Conservation (phyloP, 2,329 filamentous ascomycete genomes). For the Lojkania enalia region DNA sequence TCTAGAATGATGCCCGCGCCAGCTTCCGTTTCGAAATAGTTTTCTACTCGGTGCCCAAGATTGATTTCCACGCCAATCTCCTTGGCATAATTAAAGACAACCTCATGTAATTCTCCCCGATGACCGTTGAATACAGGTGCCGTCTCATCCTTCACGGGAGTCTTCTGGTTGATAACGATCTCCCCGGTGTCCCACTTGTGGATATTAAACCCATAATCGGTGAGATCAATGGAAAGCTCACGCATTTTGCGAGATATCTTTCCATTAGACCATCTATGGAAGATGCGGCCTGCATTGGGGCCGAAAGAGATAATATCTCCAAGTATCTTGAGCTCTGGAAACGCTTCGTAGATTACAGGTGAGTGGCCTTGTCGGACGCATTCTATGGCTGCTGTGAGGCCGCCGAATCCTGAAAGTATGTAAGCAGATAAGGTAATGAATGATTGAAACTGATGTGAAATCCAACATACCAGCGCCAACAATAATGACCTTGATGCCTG, state of each 20-base stretch:
- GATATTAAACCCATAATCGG: conserved; percentile 61
- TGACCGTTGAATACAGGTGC: conserved; percentile 64
- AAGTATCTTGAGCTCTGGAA: conserved; percentile 59
- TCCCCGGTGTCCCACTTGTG: conserved; percentile 64
- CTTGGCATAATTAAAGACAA: conserved; percentile 61
- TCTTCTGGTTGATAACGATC: conserved; percentile 60
- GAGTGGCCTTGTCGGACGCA: conserved; percentile 64
- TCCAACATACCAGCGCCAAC: conserved; percentile 47
- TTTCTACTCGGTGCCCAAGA: conserved; percentile 54
- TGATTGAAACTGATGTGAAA: neutral
- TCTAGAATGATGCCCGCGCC: conserved; percentile 57
- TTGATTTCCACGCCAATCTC: conserved; percentile 61
- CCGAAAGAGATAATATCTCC: conserved; percentile 67
- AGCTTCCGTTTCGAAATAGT: conserved; percentile 59
- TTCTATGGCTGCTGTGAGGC: conserved; percentile 65
- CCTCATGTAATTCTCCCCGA: conserved; percentile 62
- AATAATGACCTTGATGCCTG: conserved; percentile 59
- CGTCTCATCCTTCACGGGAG: conserved; percentile 49
- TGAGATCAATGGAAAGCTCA: conserved; percentile 57
- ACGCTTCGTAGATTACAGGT: conserved; percentile 62
- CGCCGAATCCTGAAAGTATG: conserved; percentile 58
- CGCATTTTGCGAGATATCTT: conserved; percentile 53
- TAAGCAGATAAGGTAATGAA: conserved; percentile 2
- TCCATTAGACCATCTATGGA: conserved; percentile 60
- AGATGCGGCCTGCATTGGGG: conserved; percentile 63